Percentiles rank a stretch among this genome's conserved stretches.
Conservation (phyloP, 1,284 basidiomycete species). For the Heliocybe sulcata region DNA sequence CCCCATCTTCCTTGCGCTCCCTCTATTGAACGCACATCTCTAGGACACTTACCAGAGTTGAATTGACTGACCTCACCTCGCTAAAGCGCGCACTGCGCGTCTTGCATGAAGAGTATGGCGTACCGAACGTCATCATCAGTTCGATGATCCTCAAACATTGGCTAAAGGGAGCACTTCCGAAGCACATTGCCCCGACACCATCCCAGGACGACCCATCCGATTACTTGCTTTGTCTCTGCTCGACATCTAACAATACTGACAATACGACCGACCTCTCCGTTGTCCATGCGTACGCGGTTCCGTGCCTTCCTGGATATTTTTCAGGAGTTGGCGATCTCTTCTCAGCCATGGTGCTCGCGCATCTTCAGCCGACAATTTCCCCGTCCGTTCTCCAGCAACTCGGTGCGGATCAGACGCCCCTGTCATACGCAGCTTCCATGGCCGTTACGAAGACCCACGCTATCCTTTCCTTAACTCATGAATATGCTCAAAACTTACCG, state of each 20-base stretch:
- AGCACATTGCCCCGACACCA: constrained; percentile 29
- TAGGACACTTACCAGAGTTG: constrained; percentile 69
- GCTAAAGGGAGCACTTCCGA: constrained; percentile 44
- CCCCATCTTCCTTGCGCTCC: constrained; percentile 1
- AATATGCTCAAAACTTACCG: constrained; percentile 47
- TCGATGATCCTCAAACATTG: constrained; percentile 70
- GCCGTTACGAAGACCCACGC: constrained; percentile 83
- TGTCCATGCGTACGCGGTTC: constrained; percentile 69
- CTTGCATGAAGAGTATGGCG: constrained; percentile 69
- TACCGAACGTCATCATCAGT: constrained; percentile 88
- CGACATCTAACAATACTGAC: constrained; percentile 28
- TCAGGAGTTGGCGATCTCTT: constrained; percentile 97
- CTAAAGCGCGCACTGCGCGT: constrained; percentile 64
- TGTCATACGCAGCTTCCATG: constrained; percentile 56
- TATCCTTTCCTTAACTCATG: constrained; percentile 71
- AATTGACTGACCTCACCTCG: constrained; percentile 59
- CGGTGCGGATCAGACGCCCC: constrained; percentile 22
- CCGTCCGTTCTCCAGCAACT: constrained; percentile 8
- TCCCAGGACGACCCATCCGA: constrained; percentile 25
- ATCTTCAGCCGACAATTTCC: constrained; percentile 46
- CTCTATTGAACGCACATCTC: constrained; percentile 1
- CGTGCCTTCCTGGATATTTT: constrained; percentile 87
- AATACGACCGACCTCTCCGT: constrained; percentile 21
- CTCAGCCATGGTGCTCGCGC: constrained; percentile 85
- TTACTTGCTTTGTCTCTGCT: constrained; percentile 74